These are phyloP conservation scores for Cercophora sp. DNA, from an alignment of 495 filamentous ascomycete species.

Conservation along the genomic window DNA sequence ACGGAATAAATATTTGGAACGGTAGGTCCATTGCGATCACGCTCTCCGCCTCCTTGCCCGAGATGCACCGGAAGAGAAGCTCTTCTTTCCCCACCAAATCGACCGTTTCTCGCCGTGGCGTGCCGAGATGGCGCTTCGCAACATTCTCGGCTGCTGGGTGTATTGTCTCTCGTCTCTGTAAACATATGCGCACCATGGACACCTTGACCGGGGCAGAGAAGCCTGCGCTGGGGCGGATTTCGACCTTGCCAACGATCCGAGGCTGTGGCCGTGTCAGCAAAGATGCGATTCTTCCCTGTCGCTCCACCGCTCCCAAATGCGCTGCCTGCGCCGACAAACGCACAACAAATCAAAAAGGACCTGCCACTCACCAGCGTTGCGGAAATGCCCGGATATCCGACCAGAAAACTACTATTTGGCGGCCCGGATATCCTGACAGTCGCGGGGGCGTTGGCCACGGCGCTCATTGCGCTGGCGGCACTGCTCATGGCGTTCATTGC, in stretches of 20 bases:
- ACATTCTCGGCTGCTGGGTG: constrained; percentile 93
- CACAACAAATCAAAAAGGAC: background rate
- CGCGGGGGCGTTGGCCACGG: constrained; percentile 47
- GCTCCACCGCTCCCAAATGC: too few species aligned
- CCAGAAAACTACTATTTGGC: constrained; percentile 92
- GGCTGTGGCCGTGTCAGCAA: constrained; percentile 55
- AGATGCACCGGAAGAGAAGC: constrained; percentile 79
- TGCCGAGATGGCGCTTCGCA: constrained; percentile 85
- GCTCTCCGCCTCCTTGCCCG: constrained; percentile 78
- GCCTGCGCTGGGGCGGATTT: constrained; percentile 82
- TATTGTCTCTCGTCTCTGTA: constrained; percentile 91
- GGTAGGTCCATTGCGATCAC: constrained; percentile 97
- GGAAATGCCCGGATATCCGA: constrained; percentile 96
- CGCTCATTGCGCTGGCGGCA: background rate
- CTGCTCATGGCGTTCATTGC: too few species aligned
- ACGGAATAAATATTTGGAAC: constrained; percentile 96
- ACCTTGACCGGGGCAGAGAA: constrained; percentile 83
- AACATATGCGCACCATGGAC: constrained; percentile 89
- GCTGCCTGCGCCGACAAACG: constrained; percentile 2
- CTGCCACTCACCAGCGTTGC: constrained; percentile 77
- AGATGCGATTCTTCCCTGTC: background rate
- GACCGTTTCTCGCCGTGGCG: constrained; percentile 84
- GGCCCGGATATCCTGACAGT: constrained; percentile 96
- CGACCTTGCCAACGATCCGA: constrained; percentile 94
- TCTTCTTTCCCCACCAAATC: constrained; percentile 96